phyloP scores from a whole-genome alignment of 768 basidiomycete genomes.

The Galerina marginata region DNA sequence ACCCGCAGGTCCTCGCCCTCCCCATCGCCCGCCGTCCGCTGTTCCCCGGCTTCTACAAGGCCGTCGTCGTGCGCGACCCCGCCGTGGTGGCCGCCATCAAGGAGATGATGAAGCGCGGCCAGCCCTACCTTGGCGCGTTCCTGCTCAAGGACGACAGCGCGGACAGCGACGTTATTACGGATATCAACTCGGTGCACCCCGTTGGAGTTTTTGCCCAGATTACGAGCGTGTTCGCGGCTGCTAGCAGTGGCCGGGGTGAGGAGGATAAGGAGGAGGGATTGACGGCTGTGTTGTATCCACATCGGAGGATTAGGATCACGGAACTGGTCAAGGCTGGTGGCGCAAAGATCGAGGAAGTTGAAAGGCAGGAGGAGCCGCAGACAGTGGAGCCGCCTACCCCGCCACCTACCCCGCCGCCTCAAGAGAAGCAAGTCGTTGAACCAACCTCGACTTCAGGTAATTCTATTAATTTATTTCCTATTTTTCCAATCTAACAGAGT shows the following conservation, averaged over 20 bases:
- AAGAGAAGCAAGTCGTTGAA: slow-evolving; percentile 21
- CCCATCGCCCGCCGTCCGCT: slow-evolving; percentile 95
- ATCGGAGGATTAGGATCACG: slow-evolving; percentile 86
- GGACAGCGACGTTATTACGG: slow-evolving; percentile 92
- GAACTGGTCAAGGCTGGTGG: slow-evolving; percentile 79
- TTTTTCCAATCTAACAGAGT: neutral
- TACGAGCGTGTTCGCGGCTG: slow-evolving; percentile 85
- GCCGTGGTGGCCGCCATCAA: slow-evolving; percentile 92
- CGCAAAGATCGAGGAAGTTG: slow-evolving; percentile 28
- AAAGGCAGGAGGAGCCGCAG: slow-evolving; percentile 51
- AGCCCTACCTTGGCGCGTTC: slow-evolving; percentile 97
- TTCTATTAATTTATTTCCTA: neutral
- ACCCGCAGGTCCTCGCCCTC: slow-evolving; percentile 93
- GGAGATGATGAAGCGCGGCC: slow-evolving; percentile 96
- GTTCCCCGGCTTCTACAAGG: slow-evolving; percentile 98
- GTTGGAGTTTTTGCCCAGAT: slow-evolving; percentile 98
- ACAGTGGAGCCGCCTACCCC: slow-evolving; percentile 56
- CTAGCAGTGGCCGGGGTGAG: slow-evolving; percentile 46
- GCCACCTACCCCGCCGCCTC: slow-evolving; percentile 32
- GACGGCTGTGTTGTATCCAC: slow-evolving; percentile 95
- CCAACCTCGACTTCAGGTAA: slow-evolving; percentile 1
- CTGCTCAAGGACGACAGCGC: slow-evolving; percentile 92
- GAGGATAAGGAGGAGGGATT: slow-evolving; percentile 85
- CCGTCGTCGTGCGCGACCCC: slow-evolving; percentile 91
- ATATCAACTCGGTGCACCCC: slow-evolving; percentile 83